A percentile compares a stretch with the other conserved stretches of the same genome.
phyloP scores from a whole-genome alignment of 345 rosid genomes.

The Combretum micranthum region DNA sequence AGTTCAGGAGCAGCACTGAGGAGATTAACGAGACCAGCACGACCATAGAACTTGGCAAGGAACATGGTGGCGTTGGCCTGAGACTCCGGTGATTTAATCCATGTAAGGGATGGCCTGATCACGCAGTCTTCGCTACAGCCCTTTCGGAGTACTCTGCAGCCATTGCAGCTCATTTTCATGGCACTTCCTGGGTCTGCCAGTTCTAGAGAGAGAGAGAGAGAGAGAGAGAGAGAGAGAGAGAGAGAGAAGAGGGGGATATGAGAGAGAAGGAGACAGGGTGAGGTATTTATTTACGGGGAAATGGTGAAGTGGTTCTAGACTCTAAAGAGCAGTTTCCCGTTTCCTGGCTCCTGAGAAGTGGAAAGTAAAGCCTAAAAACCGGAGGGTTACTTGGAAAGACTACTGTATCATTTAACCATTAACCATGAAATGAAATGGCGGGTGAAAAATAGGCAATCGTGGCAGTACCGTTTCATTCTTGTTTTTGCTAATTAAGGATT shows the following conservation, averaged over 20 bases:
- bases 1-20: constrained; percentile 84
- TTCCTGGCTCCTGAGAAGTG: no score
- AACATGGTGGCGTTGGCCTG: constrained; percentile 95
- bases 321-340: no score
- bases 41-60: constrained; percentile 92
- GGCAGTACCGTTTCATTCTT: no score
- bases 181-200: not conserved
- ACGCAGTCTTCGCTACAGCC: constrained; percentile 88
- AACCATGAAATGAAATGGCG: no score
- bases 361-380: no score
- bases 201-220: not conserved
- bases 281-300: constrained; percentile 2
- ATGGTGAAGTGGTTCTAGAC: no score
- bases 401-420: no score
- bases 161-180: constrained; percentile 93
- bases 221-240: not conserved
- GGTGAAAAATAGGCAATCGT: no score
- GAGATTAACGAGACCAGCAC: constrained; percentile 91
- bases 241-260: not conserved
- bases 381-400: no score
- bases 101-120: constrained; percentile 85
- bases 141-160: constrained; percentile 92
- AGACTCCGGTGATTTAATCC: constrained; percentile 83
- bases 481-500: no score
- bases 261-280: not conserved